These are phyloP conservation scores for Lactarius hatsudake DNA, from an alignment of 768 basidiomycete genomes.

Conservation along the genomic window DNA sequence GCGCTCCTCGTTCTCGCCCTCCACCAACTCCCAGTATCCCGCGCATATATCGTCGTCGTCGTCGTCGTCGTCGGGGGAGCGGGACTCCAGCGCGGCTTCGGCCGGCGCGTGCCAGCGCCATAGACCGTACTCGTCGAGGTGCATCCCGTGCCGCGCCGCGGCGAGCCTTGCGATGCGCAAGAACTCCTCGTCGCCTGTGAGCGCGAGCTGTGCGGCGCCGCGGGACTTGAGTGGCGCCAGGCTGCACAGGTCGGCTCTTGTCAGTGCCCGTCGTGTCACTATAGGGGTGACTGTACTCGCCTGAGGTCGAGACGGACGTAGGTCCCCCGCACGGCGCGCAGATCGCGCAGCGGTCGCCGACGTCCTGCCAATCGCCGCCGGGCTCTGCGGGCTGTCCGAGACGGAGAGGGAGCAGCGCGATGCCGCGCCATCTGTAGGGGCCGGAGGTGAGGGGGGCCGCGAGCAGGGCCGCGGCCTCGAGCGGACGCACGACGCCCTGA, in stretches of 20 bases:
- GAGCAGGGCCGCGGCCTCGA: slow-evolving; percentile 47
- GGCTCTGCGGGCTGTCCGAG: not conserved
- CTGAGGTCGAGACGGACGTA: slow-evolving; percentile 31
- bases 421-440: slow-evolving; percentile 48
- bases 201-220: slow-evolving; percentile 50
- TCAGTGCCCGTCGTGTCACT: too few relatives aligned
- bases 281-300: slow-evolving; percentile 16
- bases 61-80: not conserved
- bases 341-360: slow-evolving; percentile 30
- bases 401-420: slow-evolving; percentile 45
- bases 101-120: slow-evolving; percentile 50
- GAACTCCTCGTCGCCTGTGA: slow-evolving; percentile 59
- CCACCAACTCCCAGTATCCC: slow-evolving; percentile 26
- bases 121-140: slow-evolving; percentile 60
- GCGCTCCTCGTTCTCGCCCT: slow-evolving; percentile 22
- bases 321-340: slow-evolving; percentile 30
- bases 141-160: slow-evolving; percentile 46
- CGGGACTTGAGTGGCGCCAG: slow-evolving; percentile 47
- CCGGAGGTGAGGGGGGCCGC: slow-evolving; percentile 37
- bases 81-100: slow-evolving; percentile 12
- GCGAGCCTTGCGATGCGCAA: slow-evolving; percentile 39
- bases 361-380: slow-evolving; percentile 33
- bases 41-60: not conserved
- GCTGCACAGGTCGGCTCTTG: slow-evolving; percentile 27
- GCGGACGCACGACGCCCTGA: slow-evolving; percentile 40